Base-by-base conservation (phyloP, 768 basidiomycete genomes). In the Brasilioporus rufonigricans region DNA sequence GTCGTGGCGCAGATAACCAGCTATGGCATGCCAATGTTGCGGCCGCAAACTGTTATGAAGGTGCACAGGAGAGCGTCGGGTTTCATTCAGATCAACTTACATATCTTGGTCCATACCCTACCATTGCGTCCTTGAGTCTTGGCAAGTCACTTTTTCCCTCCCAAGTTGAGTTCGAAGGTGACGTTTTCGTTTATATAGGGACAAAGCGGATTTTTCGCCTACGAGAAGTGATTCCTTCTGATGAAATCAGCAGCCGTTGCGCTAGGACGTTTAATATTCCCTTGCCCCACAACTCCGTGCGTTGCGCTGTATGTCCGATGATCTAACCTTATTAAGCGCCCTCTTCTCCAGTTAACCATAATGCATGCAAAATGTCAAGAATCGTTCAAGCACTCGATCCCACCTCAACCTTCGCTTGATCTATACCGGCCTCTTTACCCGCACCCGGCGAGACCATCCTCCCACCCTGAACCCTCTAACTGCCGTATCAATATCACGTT, bases 331-430 rank as follows among this genome's bases (percentile, higher is more conserved):
- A 43, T 50, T 39, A 29, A 46, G 6, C 7, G 9, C 7, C 16
- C 2, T 35, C 38, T 47, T 56, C 39, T 53, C 24, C 53, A 92
- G 89, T 75, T 93, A 33, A 79, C 79, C n/a, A 90, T 93, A 53
- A 93, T 93, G 91, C 91, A 93, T 61, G 88, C 90, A 2, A 82
- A 84, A 16, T 87, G 86, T 55, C 91, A 93, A 74, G 91, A 93
- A 65, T 76, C 74, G 38, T 93, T 87, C 73, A 93, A 93, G 62
- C 89, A 92, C 59, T 79, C 83, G 5, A 79, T 92, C 18, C 90
- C 87, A 19, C 86, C 90, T 1, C 88, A 90, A 57, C 67, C 75
- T 12, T 73, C 80, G 2, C 78, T 93, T 38, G 91, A 93, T 63
- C 61, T 87, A n/a, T 91, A 83, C 65, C 80, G 79, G 31, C 89